Percentiles rank a stretch among this genome's conserved stretches.
These are phyloP conservation scores for Typha latifolia DNA, from an alignment of 176 grass and related monocot species.

Conservation along the genomic window DNA sequence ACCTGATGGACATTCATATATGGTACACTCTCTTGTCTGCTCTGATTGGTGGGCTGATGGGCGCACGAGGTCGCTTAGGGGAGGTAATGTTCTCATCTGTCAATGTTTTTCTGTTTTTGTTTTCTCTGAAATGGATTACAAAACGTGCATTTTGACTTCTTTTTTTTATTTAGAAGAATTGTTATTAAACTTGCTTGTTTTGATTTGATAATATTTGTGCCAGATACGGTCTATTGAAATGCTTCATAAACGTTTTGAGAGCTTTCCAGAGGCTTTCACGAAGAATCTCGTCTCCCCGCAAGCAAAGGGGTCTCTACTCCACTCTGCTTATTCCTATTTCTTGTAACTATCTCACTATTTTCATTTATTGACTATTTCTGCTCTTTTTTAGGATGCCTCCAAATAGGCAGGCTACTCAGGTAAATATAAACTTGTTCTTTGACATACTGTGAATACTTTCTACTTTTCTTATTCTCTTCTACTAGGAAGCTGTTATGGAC, in stretches of 20 bases:
- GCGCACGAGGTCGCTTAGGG: constrained; percentile 77
- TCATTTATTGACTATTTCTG: constrained; percentile 14
- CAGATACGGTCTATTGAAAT: constrained; percentile 94
- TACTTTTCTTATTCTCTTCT: background rate
- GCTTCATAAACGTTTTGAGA: constrained; percentile 99
- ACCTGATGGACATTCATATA: constrained; percentile 94
- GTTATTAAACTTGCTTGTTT: background rate
- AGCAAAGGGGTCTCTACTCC: constrained; percentile 38
- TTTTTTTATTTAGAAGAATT: background rate
- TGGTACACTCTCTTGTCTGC: constrained; percentile 86
- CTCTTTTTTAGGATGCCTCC: constrained; percentile 37
- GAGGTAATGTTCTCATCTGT: constrained; percentile 41
- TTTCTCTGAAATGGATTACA: too few relatives aligned
- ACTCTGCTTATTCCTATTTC: background rate
- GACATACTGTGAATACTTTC: constrained; percentile 2
- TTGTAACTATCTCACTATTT: background rate
- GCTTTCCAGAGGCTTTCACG: constrained; percentile 86
- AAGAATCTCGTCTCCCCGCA: constrained; percentile 51
- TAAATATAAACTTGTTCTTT: constrained; percentile 20
- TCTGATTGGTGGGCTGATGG: constrained; percentile 90
- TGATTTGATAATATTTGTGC: constrained; percentile 22
- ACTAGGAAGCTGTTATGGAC: too few relatives aligned
- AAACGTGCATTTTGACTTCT: too few relatives aligned
- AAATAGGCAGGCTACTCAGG: constrained; percentile 44
- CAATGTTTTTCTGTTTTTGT: background rate